phyloP scores from a whole-genome alignment of 2,329 filamentous ascomycete species.

The Hypoxylon sp. region DNA sequence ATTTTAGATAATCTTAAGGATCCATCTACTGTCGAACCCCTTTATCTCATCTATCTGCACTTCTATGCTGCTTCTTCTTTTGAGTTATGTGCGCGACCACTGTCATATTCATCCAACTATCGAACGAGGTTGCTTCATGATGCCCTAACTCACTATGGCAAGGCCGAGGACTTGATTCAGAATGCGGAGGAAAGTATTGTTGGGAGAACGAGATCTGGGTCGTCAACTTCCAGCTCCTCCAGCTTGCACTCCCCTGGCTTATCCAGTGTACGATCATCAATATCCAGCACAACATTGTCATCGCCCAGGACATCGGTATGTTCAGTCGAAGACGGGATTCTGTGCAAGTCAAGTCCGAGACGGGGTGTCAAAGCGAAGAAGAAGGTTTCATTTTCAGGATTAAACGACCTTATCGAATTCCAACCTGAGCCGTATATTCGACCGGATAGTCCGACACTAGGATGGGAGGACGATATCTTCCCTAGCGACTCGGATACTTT shows the following conservation, averaged over 20 bases:
- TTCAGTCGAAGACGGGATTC: slow-evolving; percentile 38
- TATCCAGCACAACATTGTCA: slow-evolving; percentile 53
- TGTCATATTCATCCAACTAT: slow-evolving; percentile 56
- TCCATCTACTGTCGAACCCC: slow-evolving; percentile 56
- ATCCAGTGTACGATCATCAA: slow-evolving; percentile 58
- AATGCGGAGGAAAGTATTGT: slow-evolving; percentile 54
- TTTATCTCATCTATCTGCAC: slow-evolving; percentile 66
- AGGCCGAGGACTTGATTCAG: slow-evolving; percentile 58
- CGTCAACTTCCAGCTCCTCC: slow-evolving; percentile 46
- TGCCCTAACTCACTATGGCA: slow-evolving; percentile 61
- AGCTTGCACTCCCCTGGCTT: slow-evolving; percentile 57
- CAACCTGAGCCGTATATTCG: slow-evolving; percentile 59
- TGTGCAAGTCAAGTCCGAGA: slow-evolving; percentile 21
- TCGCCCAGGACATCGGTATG: slow-evolving; percentile 58
- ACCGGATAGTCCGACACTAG: slow-evolving; percentile 68
- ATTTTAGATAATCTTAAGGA: slow-evolving; percentile 60
- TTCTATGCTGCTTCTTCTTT: slow-evolving; percentile 70
- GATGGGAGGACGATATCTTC: slow-evolving; percentile 54
- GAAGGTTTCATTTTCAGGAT: slow-evolving; percentile 55
- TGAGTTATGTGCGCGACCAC: slow-evolving; percentile 62
- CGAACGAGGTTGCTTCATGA: slow-evolving; percentile 59
- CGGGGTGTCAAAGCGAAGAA: slow-evolving; percentile 46
- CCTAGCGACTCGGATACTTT: slow-evolving; percentile 22
- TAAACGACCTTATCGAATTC: slow-evolving; percentile 45
- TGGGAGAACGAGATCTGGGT: slow-evolving; percentile 50